These are phyloP conservation scores for Dictyostelium capitatum DNA, from an alignment of 78 protist genomes.

Conservation along the genomic window DNA sequence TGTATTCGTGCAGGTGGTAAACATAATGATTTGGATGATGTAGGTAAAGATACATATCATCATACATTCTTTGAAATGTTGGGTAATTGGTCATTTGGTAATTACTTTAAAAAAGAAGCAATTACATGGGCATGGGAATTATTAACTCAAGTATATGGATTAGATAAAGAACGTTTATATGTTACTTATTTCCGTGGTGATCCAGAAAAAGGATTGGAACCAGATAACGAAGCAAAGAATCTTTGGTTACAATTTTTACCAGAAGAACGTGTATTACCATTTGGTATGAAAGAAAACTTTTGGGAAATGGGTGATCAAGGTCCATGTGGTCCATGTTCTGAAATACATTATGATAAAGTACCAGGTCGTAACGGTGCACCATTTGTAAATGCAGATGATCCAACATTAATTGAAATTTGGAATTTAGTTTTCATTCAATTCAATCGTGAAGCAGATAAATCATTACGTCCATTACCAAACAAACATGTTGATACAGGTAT, in stretches of 20 bases:
- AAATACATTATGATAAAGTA: conserved; percentile 98
- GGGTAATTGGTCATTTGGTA: conserved; percentile 98
- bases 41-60: conserved; percentile 97
- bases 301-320: conserved; percentile 99
- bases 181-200: conserved; percentile 98
- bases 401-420: conserved; percentile 98
- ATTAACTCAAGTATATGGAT: conserved; percentile 92
- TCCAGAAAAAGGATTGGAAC: conserved; percentile 80
- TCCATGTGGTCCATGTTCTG: conserved; percentile 99
- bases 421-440: conserved; percentile 98
- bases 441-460: conserved; percentile 89
- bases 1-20: conserved; percentile 99
- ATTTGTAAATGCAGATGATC: conserved; percentile 97
- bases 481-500: conserved; percentile 98
- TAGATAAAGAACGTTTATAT: conserved; percentile 93
- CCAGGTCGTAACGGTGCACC: conserved; percentile 92
- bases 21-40: conserved; percentile 99
- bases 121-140: conserved; percentile 97
- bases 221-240: conserved; percentile 94
- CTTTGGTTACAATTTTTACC: conserved; percentile 96
- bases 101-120: conserved; percentile 98
- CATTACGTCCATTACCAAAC: conserved; percentile 90
- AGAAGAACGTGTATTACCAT: conserved; percentile 93
- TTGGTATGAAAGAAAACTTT: conserved; percentile 96
- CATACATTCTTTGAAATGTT: conserved; percentile 99